These are phyloP conservation scores for Tuber brumale DNA, from an alignment of 495 filamentous ascomycete species.

Conservation along the genomic window DNA sequence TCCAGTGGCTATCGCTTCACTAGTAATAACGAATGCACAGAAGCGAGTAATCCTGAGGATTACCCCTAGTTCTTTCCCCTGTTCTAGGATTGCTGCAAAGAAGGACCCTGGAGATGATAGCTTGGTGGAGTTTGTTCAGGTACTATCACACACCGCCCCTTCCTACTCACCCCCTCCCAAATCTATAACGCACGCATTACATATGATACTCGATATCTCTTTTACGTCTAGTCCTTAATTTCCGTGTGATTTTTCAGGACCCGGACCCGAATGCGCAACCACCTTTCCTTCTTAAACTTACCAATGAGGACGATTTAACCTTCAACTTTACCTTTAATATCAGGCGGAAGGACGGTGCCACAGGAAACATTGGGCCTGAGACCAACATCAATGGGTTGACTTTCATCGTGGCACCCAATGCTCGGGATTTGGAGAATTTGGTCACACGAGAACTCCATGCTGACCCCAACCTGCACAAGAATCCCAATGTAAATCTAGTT, in stretches of 20 bases:
- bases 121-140: constrained; percentile 86
- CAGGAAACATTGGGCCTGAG: constrained; percentile 53
- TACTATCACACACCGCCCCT: constrained; percentile 44
- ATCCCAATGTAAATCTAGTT: constrained; percentile 86
- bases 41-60: constrained; percentile 68
- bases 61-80: constrained; percentile 81
- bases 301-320: constrained; percentile 80
- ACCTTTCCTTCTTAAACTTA: constrained; percentile 80
- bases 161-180: background rate
- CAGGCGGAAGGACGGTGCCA: constrained; percentile 58
- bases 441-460: constrained; percentile 93
- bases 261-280: constrained; percentile 58
- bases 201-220: constrained; percentile 8
- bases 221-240: background rate
- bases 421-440: constrained; percentile 83
- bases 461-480: constrained; percentile 95
- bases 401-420: constrained; percentile 78
- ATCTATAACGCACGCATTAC: constrained; percentile 8
- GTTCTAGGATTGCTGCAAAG: constrained; percentile 68
- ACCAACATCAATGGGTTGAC: constrained; percentile 83
- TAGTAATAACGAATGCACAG: constrained; percentile 70
- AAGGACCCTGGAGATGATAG: constrained; percentile 66
- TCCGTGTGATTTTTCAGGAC: constrained; percentile 53
- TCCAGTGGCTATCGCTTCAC: constrained; percentile 75
- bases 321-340: constrained; percentile 90